Evolutionary conservation across 2,329 filamentous ascomycete genomes (phyloP), one percentile per base, ranked within the genome.

Genomic region (Aureobasidium sp.): DNA sequence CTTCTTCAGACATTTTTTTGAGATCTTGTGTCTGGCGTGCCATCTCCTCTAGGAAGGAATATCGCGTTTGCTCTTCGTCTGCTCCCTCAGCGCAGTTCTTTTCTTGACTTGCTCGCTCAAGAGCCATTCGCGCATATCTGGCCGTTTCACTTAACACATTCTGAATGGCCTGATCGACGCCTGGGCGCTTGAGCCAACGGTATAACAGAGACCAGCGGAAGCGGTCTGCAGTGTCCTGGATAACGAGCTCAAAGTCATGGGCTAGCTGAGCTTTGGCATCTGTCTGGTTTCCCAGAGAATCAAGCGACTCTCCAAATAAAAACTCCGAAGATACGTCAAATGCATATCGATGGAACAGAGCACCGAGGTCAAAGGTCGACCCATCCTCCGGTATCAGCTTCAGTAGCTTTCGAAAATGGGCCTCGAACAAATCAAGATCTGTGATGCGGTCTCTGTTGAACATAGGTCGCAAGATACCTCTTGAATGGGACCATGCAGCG

Each of bases 271-370:
- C 61, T 27, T 62, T 48, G n/a, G 62, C 64, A 4, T 47, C 58
- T 9, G 61, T 54, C 13, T 64, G 59, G 13, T 59, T 48, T n/a
- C 59, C 53, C 5, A 70, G 60, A 8, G 66, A 65, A 21, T 64
- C 61, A 2, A 66, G 65, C 29, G 66, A 66, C 44, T 82, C 75
- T 5, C 86, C 86, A 37, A 88, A 84, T 5, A 89, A 72, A 62
- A 89, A 86, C 42, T 86, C 83, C 0, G 85, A 88, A 0, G 85
- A 82, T 0, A 83, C 82, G 62, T 89, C 85, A 27, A 89, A 76
- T 0, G 85, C 86, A 68, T 87, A 78, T 49, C 80, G 78, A 66
- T 86, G 86, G 67, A 88, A 85, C 4, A 87, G 72, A 8, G 81
- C 77, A 68, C 84, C 81, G 30, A 89, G 72, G 65, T 88, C 82